phyloP scores from a whole-genome alignment of 805 yeast genomes.

The Hanseniaspora opuntiae region DNA sequence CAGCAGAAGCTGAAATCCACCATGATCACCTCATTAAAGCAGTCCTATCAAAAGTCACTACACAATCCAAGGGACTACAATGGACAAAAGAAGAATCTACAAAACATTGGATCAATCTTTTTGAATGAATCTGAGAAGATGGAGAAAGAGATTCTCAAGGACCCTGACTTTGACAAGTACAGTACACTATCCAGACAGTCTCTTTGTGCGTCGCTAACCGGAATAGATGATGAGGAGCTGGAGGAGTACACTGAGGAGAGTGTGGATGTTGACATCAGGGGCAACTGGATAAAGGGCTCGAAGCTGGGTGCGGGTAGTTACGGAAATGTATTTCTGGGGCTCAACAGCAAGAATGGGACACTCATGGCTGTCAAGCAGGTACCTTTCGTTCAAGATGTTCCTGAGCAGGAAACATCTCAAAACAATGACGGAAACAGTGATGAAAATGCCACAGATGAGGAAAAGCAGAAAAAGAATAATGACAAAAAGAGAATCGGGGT shows the following conservation, averaged over 20 bases:
- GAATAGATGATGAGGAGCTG: slow-evolving; percentile 15
- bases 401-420: slow-evolving; percentile 18
- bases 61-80: slow-evolving; percentile 19
- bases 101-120: slow-evolving; percentile 54
- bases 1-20: slow-evolving; percentile 62
- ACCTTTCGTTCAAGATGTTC: slow-evolving; percentile 31
- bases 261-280: slow-evolving; percentile 38
- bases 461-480: slow-evolving; percentile 17
- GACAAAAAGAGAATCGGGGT: slow-evolving; percentile 25
- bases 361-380: slow-evolving; percentile 96
- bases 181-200: slow-evolving; percentile 11
- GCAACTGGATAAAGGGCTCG: slow-evolving; percentile 85
- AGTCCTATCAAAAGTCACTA: slow-evolving; percentile 48
- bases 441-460: slow-evolving; percentile 16
- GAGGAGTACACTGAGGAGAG: slow-evolving; percentile 28
- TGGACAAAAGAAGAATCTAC: slow-evolving; percentile 15
- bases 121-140: slow-evolving; percentile 44
- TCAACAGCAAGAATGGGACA: slow-evolving; percentile 86
- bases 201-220: slow-evolving; percentile 11
- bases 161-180: slow-evolving; percentile 17
- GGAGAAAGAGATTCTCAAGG: slow-evolving; percentile 32
- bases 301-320: slow-evolving; percentile 89
- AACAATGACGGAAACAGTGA: slow-evolving; percentile 14
- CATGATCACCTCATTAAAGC: slow-evolving; percentile 67
- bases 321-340: slow-evolving; percentile 84